These are phyloP conservation scores for Juglanconis sp. DNA, from an alignment of 2,329 filamentous ascomycete species.

Conservation along the genomic window DNA sequence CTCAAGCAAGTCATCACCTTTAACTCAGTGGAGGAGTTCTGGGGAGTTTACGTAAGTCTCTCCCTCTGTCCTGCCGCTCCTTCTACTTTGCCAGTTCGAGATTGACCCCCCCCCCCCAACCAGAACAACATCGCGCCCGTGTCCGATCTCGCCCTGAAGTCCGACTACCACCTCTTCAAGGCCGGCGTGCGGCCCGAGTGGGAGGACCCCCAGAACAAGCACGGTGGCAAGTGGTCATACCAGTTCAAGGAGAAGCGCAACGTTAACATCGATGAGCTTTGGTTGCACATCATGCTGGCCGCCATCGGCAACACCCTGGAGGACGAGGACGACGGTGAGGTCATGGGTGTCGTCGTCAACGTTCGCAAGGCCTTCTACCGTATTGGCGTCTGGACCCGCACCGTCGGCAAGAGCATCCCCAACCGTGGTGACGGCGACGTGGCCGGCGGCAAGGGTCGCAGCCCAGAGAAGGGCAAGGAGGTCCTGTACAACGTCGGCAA, in stretches of 20 bases:
- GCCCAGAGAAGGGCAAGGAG: constrained; percentile 77
- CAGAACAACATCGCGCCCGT: constrained; percentile 98
- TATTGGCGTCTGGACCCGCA: constrained; percentile 95
- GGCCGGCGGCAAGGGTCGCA: constrained; percentile 74
- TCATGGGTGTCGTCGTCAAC: constrained; percentile 99
- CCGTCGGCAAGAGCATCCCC: constrained; percentile 79
- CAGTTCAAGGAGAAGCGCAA: constrained; percentile 94
- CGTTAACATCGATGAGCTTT: constrained; percentile 89
- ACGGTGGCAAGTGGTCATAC: constrained; percentile 98
- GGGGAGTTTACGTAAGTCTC: constrained; percentile 90
- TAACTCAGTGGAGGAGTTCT: constrained; percentile 98
- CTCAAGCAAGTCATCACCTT: constrained; percentile 99
- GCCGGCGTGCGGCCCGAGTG: constrained; percentile 94
- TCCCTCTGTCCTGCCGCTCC: neutral
- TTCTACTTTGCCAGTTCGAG: neutral
- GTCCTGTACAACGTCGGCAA: constrained; percentile 80
- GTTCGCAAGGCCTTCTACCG: constrained; percentile 98
- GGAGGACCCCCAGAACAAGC: constrained; percentile 98
- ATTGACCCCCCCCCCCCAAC: constrained; percentile 12
- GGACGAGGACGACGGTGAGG: constrained; percentile 88
- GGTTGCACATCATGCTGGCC: constrained; percentile 94
- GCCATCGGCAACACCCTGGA: constrained; percentile 98
- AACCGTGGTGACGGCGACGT: constrained; percentile 71
- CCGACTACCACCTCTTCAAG: constrained; percentile 99
- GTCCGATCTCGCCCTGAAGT: constrained; percentile 93